These are phyloP conservation scores for Mycena amicta DNA, from an alignment of 768 basidiomycete species.

Conservation along the genomic window DNA sequence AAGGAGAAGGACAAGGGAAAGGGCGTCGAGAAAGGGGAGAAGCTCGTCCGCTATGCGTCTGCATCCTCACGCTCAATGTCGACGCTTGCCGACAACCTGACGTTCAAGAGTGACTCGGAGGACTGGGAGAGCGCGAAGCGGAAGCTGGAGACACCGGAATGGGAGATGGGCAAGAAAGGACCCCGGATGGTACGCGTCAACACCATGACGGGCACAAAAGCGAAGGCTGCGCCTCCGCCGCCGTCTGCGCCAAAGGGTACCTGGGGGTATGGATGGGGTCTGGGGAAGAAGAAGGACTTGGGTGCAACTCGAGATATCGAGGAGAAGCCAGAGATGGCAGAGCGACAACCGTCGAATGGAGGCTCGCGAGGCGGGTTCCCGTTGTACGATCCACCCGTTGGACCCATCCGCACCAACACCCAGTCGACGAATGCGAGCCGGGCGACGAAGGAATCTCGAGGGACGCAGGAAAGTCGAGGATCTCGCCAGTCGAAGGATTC, in stretches of 20 bases:
- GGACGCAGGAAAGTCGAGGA: constrained; percentile 17
- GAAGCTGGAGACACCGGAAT: constrained; percentile 37
- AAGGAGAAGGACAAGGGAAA: neutral
- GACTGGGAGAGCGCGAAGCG: constrained; percentile 45
- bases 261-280: constrained; percentile 75
- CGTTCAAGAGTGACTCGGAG: constrained; percentile 65
- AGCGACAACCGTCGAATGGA: constrained; percentile 1
- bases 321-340: constrained; percentile 8
- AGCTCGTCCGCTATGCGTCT: constrained; percentile 39
- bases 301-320: constrained; percentile 36
- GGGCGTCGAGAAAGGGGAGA: constrained; percentile 14
- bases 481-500: constrained; percentile 6
- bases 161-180: constrained; percentile 38
- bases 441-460: constrained; percentile 18
- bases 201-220: constrained; percentile 63
- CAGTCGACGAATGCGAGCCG: constrained; percentile 40
- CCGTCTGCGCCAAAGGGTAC: constrained; percentile 38
- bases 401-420: constrained; percentile 39
- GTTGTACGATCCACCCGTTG: constrained; percentile 41
- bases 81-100: constrained; percentile 50
- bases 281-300: constrained; percentile 55
- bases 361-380: constrained; percentile 31
- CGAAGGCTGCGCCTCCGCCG: constrained; percentile 35
- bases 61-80: constrained; percentile 43
- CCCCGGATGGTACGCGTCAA: constrained; percentile 50